Base-by-base conservation (phyloP, 2,329 filamentous ascomycete genomes). In the Aspergillus latus region DNA sequence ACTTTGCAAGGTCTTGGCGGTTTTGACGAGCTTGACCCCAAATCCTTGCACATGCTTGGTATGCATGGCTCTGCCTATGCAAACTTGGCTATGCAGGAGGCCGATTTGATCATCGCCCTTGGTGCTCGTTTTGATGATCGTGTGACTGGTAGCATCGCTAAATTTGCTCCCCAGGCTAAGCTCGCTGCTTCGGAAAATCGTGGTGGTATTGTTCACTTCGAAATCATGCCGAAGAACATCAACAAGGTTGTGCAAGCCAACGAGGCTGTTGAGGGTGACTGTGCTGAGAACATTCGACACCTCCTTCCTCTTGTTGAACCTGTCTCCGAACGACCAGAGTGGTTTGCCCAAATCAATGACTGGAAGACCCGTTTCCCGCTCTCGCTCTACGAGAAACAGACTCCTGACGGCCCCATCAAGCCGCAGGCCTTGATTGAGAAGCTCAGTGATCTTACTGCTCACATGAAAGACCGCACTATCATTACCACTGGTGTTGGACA, bases 151-250 rank as follows among this genome's bases (percentile, higher is more conserved):
- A 89, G 82, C 72, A 82, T 97, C 51, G 75, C 85, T 66, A 95
- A 93, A 73, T 99, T 97, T 64, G 94, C 92, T 0, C 94, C 94
- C 3, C 85, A 84, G 51, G 94, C 94, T 44, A 94, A 89, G 77
- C 84, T 86, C 11, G 94, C 94, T 0, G 93, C 91, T 4, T 81
- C 84, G 9, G 90, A 96, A 78, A 87, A 87, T 52, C 89, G 92
- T 60, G 94, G 94, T 67, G 94, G 94, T 69, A 97, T 99, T 67
- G 84, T 97, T 13, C 93, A 99, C 76, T 97, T 97, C 69, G 93
- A 97, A 73, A 93, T 99, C 68, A 89, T 97, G 88, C 93, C 94
- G 67, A 99, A 99, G 87, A 97, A 99, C 81, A 97, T 97, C 79
- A 97, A 97, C 86, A 99, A 97, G 84, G 92, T 97, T 42, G 89